Conservation (phyloP, 306 rosid species). For the Adenanthera pavonina region DNA sequence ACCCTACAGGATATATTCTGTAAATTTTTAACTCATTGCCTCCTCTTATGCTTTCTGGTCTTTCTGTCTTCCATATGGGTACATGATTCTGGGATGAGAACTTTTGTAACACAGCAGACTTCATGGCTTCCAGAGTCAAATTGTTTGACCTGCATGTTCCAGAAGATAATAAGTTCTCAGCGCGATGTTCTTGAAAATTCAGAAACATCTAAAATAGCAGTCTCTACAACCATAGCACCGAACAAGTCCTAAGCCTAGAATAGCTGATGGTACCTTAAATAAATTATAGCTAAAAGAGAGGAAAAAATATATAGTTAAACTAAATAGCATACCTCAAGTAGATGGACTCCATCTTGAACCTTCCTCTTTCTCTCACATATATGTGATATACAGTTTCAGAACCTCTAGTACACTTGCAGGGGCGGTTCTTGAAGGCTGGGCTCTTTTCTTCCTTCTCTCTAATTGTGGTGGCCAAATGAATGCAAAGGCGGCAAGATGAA, state of each 20-base stretch:
- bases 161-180: slow-evolving; percentile 35
- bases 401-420: slow-evolving; percentile 88
- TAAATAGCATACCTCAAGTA: slow-evolving; percentile 72
- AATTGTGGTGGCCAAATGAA: slow-evolving; percentile 76
- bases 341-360: slow-evolving; percentile 80
- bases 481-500: slow-evolving; percentile 82
- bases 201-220: slow-evolving; percentile 13
- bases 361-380: slow-evolving; percentile 85
- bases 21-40: slow-evolving; percentile 65
- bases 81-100: slow-evolving; percentile 69
- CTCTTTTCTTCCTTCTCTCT: slow-evolving; percentile 63
- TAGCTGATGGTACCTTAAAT: background rate
- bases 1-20: slow-evolving; percentile 77
- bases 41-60: slow-evolving; percentile 86
- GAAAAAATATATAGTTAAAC: slow-evolving; percentile 9
- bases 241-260: slow-evolving; percentile 5
- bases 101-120: slow-evolving; percentile 65
- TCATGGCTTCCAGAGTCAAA: slow-evolving; percentile 72
- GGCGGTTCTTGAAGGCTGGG: slow-evolving; percentile 72
- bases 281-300: background rate
- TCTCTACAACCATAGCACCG: background rate
- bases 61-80: slow-evolving; percentile 89
- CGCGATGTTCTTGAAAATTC: slow-evolving; percentile 19
- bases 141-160: slow-evolving; percentile 68
- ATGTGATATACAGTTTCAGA: slow-evolving; percentile 57